phyloP scores from a whole-genome alignment of 345 rosid species.

The Citrus reticulata region DNA sequence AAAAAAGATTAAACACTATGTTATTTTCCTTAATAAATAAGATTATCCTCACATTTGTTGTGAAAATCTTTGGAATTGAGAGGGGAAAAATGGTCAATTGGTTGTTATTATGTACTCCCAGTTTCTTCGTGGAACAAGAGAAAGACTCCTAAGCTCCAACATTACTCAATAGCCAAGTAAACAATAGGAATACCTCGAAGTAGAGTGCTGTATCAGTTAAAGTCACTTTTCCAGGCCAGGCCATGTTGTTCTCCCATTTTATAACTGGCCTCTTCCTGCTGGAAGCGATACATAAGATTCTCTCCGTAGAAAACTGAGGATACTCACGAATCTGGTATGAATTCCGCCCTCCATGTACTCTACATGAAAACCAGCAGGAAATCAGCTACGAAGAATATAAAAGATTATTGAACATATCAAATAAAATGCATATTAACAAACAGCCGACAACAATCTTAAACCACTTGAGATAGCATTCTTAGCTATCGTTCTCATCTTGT shows the following conservation, averaged over 20 bases:
- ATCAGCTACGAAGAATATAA: slow-evolving; percentile 21
- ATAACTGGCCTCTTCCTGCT: slow-evolving; percentile 88
- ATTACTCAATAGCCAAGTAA: neutral
- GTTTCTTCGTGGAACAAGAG: neutral
- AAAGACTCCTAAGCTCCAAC: neutral
- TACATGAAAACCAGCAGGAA: slow-evolving; percentile 48
- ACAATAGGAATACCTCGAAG: slow-evolving; percentile 62
- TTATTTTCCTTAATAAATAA: no score
- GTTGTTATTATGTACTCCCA: neutral
- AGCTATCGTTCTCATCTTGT: neutral
- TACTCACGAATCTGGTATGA: slow-evolving; percentile 55
- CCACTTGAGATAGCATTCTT: neutral
- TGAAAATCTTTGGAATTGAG: no score
- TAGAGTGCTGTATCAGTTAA: slow-evolving; percentile 87
- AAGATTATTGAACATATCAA: neutral
- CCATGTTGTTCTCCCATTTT: slow-evolving; percentile 88
- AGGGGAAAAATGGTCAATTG: neutral
- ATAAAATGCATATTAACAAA: neutral
- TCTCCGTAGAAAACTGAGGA: slow-evolving; percentile 54
- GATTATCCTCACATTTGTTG: no score
- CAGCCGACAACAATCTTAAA: neutral
- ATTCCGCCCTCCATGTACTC: slow-evolving; percentile 77
- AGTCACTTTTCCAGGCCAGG: slow-evolving; percentile 92
- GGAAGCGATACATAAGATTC: slow-evolving; percentile 72
- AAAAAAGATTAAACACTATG: no score